phyloP scores from a whole-genome alignment of 2,329 filamentous ascomycete genomes.

The Phaeosphaeria sp. region DNA sequence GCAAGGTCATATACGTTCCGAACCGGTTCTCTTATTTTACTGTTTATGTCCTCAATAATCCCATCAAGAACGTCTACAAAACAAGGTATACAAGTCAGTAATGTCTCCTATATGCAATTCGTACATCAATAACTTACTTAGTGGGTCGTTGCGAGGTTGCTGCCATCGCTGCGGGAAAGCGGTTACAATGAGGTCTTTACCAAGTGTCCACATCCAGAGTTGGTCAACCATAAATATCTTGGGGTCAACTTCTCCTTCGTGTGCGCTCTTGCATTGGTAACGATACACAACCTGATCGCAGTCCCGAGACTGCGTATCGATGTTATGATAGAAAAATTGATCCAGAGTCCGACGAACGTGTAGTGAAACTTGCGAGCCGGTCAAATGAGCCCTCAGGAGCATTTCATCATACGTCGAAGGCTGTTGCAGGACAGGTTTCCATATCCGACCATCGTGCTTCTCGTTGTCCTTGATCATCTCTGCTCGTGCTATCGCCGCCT shows the following conservation, averaged over 20 bases:
- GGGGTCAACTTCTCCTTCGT: slow-evolving; percentile 52
- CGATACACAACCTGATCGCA: slow-evolving; percentile 70
- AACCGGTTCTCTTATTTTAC: slow-evolving; percentile 66
- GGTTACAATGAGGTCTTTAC: slow-evolving; percentile 65
- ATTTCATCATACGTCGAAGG: slow-evolving; percentile 52
- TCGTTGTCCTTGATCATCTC: slow-evolving; percentile 29
- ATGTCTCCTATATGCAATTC: too few relatives aligned
- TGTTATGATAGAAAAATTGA: slow-evolving; percentile 71
- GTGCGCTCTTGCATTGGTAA: slow-evolving; percentile 54
- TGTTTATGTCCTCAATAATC: slow-evolving; percentile 70
- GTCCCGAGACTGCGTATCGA: slow-evolving; percentile 66
- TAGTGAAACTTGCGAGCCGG: slow-evolving; percentile 54
- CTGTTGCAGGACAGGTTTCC: slow-evolving; percentile 27
- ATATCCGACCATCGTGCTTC: slow-evolving; percentile 18
- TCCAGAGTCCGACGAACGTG: slow-evolving; percentile 69
- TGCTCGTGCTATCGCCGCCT: slow-evolving; percentile 56
- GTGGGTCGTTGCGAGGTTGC: slow-evolving; percentile 66
- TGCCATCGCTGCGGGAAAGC: slow-evolving; percentile 65
- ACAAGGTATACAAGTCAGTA: too few relatives aligned
- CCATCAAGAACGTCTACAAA: slow-evolving; percentile 68
- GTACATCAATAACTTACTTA: too few relatives aligned
- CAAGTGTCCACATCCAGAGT: slow-evolving; percentile 69
- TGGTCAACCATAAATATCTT: slow-evolving; percentile 75
- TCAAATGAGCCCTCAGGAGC: slow-evolving; percentile 57
- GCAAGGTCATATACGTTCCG: slow-evolving; percentile 68